phyloP scores from a whole-genome alignment of 139 green algal species.

The Bryopsis sp. region DNA sequence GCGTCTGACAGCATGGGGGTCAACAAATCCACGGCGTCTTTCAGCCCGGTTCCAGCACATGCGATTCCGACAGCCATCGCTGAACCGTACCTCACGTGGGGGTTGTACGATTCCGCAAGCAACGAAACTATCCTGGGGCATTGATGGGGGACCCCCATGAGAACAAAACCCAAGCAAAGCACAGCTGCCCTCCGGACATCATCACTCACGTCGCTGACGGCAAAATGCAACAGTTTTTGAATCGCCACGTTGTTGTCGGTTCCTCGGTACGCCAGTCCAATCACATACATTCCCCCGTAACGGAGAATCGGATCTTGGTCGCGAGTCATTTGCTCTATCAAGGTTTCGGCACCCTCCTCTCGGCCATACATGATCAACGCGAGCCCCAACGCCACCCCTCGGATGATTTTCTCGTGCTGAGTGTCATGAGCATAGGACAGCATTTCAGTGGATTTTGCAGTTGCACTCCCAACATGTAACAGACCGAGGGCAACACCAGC shows the following conservation, averaged over 20 bases:
- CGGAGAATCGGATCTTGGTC: conserved; percentile 79
- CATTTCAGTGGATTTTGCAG: conserved; percentile 72
- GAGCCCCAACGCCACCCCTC: conserved; percentile 70
- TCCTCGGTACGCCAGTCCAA: conserved; percentile 90
- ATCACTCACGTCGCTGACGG: conserved; percentile 89
- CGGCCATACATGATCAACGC: conserved; percentile 84
- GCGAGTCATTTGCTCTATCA: conserved; percentile 80
- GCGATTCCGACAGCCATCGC: conserved; percentile 94
- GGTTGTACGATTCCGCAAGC: conserved; percentile 94
- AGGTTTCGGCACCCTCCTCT: conserved; percentile 85
- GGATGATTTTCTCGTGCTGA: conserved; percentile 91
- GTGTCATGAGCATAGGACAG: conserved; percentile 96
- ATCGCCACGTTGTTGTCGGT: conserved; percentile 93
- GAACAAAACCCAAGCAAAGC: conserved; percentile 88
- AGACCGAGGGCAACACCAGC: conserved; percentile 86
- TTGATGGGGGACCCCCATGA: conserved; percentile 76
- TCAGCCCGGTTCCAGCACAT: conserved; percentile 74
- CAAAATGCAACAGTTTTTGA: conserved; percentile 92
- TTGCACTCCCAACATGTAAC: conserved; percentile 68
- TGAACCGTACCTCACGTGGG: conserved; percentile 86
- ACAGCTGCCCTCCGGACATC: conserved; percentile 91
- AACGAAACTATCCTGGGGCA: conserved; percentile 86
- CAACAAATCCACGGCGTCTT: conserved; percentile 75
- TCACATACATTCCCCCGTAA: conserved; percentile 90
- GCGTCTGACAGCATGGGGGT: conserved; percentile 76